A percentile compares a stretch with the other conserved stretches of the same genome.
These are phyloP conservation scores for Fusarium domesticum DNA, from an alignment of 2,329 filamentous ascomycete species.

Conservation along the genomic window DNA sequence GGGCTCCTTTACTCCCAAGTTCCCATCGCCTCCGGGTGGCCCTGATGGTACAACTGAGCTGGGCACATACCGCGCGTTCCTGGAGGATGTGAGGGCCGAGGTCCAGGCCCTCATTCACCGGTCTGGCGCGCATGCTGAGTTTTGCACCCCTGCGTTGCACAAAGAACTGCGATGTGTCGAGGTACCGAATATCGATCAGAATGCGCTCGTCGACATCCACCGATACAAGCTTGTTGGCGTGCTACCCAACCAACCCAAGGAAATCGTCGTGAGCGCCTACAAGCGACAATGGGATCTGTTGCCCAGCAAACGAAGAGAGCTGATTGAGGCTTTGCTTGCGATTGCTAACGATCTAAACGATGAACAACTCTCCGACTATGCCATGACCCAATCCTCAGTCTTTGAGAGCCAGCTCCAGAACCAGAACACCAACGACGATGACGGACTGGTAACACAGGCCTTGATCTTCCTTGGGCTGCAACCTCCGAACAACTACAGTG, in stretches of 20 bases:
- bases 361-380: conserved; percentile 36
- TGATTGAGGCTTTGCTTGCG: conserved; percentile 34
- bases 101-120: conserved; percentile 43
- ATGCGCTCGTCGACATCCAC: conserved; percentile 31
- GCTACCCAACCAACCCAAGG: conserved; percentile 35
- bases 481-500: conserved; percentile 36
- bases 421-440: conserved; percentile 31
- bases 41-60: conserved; percentile 37
- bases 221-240: conserved; percentile 39
- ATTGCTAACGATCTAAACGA: conserved; percentile 37
- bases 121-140: conserved; percentile 33
- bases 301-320: conserved; percentile 28
- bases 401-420: conserved; percentile 37
- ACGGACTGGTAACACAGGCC: conserved; percentile 33
- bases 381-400: conserved; percentile 38
- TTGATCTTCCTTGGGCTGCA: conserved; percentile 35
- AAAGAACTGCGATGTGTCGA: conserved; percentile 33
- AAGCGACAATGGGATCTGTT: conserved; percentile 40
- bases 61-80: conserved; percentile 44
- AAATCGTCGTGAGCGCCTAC: conserved; percentile 39
- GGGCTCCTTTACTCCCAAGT: conserved; percentile 36
- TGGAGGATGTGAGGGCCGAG: conserved; percentile 50
- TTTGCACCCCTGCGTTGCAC: conserved; percentile 34
- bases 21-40: conserved; percentile 33
- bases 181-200: conserved; percentile 25